These are phyloP conservation scores for Taphrina populina DNA, from an alignment of 1,139 yeast genomes.

Conservation along the genomic window DNA sequence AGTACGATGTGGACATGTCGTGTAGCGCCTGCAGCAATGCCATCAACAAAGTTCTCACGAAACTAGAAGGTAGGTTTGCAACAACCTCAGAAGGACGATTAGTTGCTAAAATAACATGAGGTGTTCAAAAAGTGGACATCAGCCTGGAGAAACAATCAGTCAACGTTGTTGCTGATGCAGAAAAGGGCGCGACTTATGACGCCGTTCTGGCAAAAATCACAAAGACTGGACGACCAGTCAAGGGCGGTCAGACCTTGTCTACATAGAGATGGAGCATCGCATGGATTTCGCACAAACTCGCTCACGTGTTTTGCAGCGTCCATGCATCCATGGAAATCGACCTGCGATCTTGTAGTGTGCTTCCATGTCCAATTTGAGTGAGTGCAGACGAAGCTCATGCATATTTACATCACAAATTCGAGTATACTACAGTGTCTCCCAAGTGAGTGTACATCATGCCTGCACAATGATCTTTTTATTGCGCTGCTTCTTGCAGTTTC, in stretches of 20 bases:
- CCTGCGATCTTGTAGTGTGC: no score
- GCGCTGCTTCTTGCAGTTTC: conserved; percentile 3
- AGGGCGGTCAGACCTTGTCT: conserved; percentile 54
- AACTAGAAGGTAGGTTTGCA: conserved; percentile 54
- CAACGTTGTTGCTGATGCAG: conserved; percentile 61
- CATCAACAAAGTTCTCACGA: conserved; percentile 70
- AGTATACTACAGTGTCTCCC: no score
- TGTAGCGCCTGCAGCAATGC: conserved; percentile 77
- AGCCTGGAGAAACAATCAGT: conserved; percentile 81
- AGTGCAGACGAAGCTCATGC: no score
- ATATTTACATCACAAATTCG: no score
- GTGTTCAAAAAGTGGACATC: conserved; percentile 68
- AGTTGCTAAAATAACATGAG: no score
- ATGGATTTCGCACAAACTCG: no score
- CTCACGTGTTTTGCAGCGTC: no score
- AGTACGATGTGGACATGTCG: conserved; percentile 44
- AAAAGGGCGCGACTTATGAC: conserved; percentile 57
- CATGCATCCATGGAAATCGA: no score
- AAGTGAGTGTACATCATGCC: no score
- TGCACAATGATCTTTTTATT: no score
- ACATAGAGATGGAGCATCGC: no score
- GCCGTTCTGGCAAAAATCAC: conserved; percentile 73
- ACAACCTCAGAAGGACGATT: not conserved
- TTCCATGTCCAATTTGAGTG: no score
- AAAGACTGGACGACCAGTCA: conserved; percentile 87